These are phyloP conservation scores for Epichloe gansuensis DNA, from an alignment of 2,329 filamentous ascomycete genomes.

Conservation along the genomic window DNA sequence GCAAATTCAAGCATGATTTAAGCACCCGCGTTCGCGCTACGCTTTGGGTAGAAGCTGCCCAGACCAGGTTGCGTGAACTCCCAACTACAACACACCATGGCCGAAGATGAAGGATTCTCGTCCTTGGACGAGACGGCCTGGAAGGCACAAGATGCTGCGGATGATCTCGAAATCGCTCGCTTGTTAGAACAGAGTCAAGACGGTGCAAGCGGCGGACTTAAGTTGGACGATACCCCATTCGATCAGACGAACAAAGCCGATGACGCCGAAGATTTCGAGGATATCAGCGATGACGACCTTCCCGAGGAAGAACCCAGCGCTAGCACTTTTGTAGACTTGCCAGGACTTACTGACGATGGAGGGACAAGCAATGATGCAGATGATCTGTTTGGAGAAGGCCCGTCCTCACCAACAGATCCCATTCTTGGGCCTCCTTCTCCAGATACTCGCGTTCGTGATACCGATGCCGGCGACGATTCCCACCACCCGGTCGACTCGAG, in stretches of 20 bases:
- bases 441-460: constrained; percentile 28
- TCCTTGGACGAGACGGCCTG: constrained; percentile 23
- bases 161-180: constrained; percentile 34
- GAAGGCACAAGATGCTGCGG: constrained; percentile 33
- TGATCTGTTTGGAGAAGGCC: constrained; percentile 56
- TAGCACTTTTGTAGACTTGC: constrained; percentile 32
- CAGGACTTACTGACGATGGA: constrained; percentile 45
- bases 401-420: constrained; percentile 34
- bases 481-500: constrained; percentile 20
- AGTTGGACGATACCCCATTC: constrained; percentile 35
- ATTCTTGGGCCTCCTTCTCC: constrained; percentile 32
- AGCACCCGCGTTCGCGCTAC: constrained; percentile 8
- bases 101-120: constrained; percentile 20
- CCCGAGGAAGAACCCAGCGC: constrained; percentile 56
- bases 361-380: constrained; percentile 48
- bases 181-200: constrained; percentile 31
- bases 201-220: constrained; percentile 24
- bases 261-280: constrained; percentile 80
- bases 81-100: constrained; percentile 15
- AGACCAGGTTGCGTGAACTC: constrained; percentile 10
- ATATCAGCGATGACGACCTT: constrained; percentile 84
- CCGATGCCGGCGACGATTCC: constrained; percentile 22
- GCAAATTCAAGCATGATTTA: constrained; percentile 16
- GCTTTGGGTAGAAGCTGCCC: constrained; percentile 13
- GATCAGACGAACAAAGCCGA: constrained; percentile 71